These are phyloP conservation scores for Primulina eburnea DNA, from an alignment of 257 asterid species.

Conservation along the genomic window DNA sequence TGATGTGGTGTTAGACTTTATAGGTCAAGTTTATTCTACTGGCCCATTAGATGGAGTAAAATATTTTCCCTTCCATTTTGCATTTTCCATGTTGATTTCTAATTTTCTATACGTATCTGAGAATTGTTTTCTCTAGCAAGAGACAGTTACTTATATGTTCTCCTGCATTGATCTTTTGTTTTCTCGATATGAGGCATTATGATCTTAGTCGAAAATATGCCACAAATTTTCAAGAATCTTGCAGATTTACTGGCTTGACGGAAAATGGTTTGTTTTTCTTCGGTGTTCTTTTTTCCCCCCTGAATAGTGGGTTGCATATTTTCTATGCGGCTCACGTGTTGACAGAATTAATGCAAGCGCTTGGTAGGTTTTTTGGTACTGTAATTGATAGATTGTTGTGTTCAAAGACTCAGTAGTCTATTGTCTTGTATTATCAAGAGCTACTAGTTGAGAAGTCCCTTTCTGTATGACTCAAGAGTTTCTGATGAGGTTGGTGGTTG, in stretches of 20 bases:
- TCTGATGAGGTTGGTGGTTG: conserved; percentile 36
- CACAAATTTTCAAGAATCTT: conserved; percentile 1
- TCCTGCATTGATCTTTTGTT: not conserved
- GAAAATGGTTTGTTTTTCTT: conserved; percentile 17
- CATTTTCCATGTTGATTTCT: not conserved
- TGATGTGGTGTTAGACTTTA: not conserved
- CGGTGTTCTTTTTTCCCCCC: not conserved
- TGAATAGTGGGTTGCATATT: not conserved
- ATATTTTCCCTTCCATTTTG: not conserved
- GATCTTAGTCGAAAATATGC: not conserved
- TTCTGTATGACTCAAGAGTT: not conserved
- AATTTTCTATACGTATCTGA: not conserved
- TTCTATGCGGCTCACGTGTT: not conserved
- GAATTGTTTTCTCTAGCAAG: not conserved
- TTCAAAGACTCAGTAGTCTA: not conserved
- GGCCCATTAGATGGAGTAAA: not conserved
- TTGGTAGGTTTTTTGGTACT: not conserved
- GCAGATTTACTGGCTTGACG: conserved; percentile 14
- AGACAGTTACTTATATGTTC: not conserved
- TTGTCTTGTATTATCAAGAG: conserved; percentile 12
- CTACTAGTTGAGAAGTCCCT: conserved; percentile 6
- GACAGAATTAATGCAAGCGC: not conserved
- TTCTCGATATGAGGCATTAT: not conserved
- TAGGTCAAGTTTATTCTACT: not conserved
- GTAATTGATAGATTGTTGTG: not conserved